A percentile compares a stretch with the other conserved stretches of the same genome.
phyloP scores from a whole-genome alignment of 2,329 filamentous ascomycete genomes.

The Rhinocladiella mackenziei region DNA sequence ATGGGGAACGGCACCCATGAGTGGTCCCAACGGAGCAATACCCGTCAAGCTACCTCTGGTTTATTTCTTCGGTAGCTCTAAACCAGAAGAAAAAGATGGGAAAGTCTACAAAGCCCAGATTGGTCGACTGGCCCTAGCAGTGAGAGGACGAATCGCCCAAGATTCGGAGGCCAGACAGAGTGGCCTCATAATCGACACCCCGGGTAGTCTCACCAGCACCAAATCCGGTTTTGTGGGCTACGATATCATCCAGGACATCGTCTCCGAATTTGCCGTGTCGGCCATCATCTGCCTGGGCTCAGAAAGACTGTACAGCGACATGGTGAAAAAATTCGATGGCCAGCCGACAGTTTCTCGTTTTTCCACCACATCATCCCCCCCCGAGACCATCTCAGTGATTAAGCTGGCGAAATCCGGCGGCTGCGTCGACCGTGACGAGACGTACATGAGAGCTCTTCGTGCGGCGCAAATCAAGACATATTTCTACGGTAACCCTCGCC shows the following conservation, averaged over 20 bases:
- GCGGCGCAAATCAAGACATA: constrained; percentile 83
- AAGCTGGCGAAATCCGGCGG: constrained; percentile 81
- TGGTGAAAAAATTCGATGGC: constrained; percentile 63
- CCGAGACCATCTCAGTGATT: constrained; percentile 68
- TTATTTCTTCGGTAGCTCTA: constrained; percentile 69
- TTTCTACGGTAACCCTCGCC: constrained; percentile 73
- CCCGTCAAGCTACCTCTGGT: constrained; percentile 90
- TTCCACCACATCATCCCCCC: constrained; percentile 39
- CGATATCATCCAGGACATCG: constrained; percentile 76
- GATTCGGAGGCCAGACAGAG: constrained; percentile 66
- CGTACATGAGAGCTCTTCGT: constrained; percentile 67
- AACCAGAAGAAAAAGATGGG: constrained; percentile 64
- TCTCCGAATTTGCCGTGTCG: constrained; percentile 69
- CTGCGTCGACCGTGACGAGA: constrained; percentile 69
- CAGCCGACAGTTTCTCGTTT: constrained; percentile 47
- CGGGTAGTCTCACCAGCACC: constrained; percentile 60
- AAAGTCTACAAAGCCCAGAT: constrained; percentile 69
- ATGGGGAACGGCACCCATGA: constrained; percentile 87
- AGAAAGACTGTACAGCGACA: constrained; percentile 68
- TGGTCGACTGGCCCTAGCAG: constrained; percentile 72
- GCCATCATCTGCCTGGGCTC: constrained; percentile 79
- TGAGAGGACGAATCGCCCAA: constrained; percentile 71
- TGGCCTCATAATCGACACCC: constrained; percentile 82
- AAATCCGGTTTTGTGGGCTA: constrained; percentile 54
- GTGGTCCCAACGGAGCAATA: constrained; percentile 72